Evolutionary conservation across 2,329 filamentous ascomycete species (phyloP), one percentile per base, ranked within the genome.

Genomic region (Helotiales sp.): DNA sequence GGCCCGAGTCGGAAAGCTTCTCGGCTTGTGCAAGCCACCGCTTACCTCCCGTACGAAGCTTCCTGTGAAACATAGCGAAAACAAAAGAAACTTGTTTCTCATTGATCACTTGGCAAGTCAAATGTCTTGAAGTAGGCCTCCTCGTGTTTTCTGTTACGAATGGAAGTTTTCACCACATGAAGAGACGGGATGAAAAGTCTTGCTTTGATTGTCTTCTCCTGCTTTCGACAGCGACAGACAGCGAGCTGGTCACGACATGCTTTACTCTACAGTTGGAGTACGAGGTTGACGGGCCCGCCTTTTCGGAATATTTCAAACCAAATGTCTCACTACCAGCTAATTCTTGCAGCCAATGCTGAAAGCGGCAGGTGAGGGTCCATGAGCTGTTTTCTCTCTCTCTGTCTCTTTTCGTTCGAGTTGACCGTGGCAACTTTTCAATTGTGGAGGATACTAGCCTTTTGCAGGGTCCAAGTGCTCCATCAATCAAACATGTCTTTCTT

Each of bases 311-410:
- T 55, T 34, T 55, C 20, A 55, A 22, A 34, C 28, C 52, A 22
- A 20, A 34, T 55, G 52, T 55, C 52, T 55, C 52, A 54, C 30
- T 34, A 15, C 49, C 49, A 52, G 49, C 49, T n/a, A 52, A 52
- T 24, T 17, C 13, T 17, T 52, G n/a, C 52, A 55, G 52, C n/a
- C 52, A 55, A 55, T 34, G 52, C 52, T 55, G 52, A 55, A 20
- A 11, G 28, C 52, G 13, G 50, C 26, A 54, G 26, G 26, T 54
- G 50, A 37, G 34, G 24, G 15, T 32, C 15, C 52, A 22, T 55
- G n/a, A 15, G 11, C 26, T n/a, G 15, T 28, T n/a, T 30, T 52
- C 30, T 24, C 13, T n/a, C 26, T 28, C 17, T 30, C 26, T 11
- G 10, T n/a, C n/a, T n/a, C 11, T 11, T 45, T 6, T 20, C 24